These are phyloP conservation scores for Teratosphaeria viscida DNA, from an alignment of 2,329 filamentous ascomycete genomes.

Conservation along the genomic window DNA sequence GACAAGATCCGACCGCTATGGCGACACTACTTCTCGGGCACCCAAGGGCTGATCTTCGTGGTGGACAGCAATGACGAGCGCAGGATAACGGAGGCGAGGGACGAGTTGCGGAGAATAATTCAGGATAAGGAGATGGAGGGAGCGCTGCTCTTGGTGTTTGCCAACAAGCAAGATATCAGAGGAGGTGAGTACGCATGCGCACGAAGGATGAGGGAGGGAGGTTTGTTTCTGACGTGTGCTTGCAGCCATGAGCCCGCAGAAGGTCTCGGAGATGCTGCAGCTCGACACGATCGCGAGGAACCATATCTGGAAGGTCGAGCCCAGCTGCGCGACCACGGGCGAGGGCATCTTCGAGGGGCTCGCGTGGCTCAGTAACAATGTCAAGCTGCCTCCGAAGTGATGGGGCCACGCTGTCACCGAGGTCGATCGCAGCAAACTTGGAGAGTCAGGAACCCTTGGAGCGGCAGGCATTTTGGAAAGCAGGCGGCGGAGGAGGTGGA, in stretches of 20 bases:
- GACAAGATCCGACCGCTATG: conserved; percentile 99
- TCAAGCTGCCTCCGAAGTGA: conserved; percentile 29
- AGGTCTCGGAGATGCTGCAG: conserved; percentile 39
- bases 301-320: conserved; percentile 45
- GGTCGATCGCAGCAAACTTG: background rate
- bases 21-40: conserved; percentile 98
- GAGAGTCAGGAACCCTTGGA: background rate
- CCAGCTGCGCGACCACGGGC: conserved; percentile 43
- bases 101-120: conserved; percentile 95
- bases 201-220: background rate
- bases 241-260: conserved; percentile 39
- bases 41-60: conserved; percentile 99
- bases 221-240: background rate
- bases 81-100: conserved; percentile 91
- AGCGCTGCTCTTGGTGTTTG: conserved; percentile 91
- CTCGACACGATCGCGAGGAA: conserved; percentile 41
- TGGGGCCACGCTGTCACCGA: background rate
- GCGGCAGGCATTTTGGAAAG: background rate
- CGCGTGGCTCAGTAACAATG: conserved; percentile 42
- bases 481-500: background rate
- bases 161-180: conserved; percentile 99
- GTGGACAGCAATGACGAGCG: conserved; percentile 98
- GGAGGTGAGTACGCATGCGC: conserved; percentile 49
- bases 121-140: conserved; percentile 98
- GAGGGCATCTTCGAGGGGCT: conserved; percentile 45